Evolutionary conservation across 495 filamentous ascomycete genomes (phyloP), one percentile per base, ranked within the genome.

Genomic region (Corynascus novoguineensis): DNA sequence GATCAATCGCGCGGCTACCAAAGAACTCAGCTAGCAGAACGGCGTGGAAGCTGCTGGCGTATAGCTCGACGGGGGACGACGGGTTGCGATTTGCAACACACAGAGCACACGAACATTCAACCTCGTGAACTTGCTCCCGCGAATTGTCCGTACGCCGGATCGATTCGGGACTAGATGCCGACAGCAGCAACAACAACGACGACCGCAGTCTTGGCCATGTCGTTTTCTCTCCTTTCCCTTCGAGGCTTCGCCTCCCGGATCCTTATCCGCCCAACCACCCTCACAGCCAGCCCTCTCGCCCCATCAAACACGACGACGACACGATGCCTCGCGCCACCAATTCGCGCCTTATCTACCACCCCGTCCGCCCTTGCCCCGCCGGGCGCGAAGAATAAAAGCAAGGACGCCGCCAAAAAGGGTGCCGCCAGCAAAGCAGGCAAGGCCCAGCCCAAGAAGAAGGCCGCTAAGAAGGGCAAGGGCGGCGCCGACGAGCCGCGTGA

Each of bases 211-310:
- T 6, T 22, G 51, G 56, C 45, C 17, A 69, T 69, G 67, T 60
- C 64, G 5, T 59, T 63, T 58, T 21, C 32, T 11, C 42, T 61
- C 24, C 47, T 40, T 8, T 60, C 55, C 52, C 59, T 70, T 56
- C 59, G 66, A 25, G 67, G 63, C 58, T 55, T 68, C 34, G 61
- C 67, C 61, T 62, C 67, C 15, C 60, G 56, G 35, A 53, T 70
- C 46, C 25, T 64, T 34, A 12, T 34, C 58, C 62, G 55, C 22
- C 37, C 60, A 28, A 35, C 53, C 17, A 14, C 47, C 37, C 29
- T 49, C 49, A 37, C 51, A 22, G 40, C 51, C 28, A 34, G 50
- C 19, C 54, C 11, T 7, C 14, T 57, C 22, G 10, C 37, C 52
- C 11, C 53, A 17, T 28, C 52, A 3, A 32, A 9, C 12, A 38